Evolutionary conservation across 1,284 basidiomycete species (phyloP).

Genomic region (Stygiomarasmius scandens): DNA sequence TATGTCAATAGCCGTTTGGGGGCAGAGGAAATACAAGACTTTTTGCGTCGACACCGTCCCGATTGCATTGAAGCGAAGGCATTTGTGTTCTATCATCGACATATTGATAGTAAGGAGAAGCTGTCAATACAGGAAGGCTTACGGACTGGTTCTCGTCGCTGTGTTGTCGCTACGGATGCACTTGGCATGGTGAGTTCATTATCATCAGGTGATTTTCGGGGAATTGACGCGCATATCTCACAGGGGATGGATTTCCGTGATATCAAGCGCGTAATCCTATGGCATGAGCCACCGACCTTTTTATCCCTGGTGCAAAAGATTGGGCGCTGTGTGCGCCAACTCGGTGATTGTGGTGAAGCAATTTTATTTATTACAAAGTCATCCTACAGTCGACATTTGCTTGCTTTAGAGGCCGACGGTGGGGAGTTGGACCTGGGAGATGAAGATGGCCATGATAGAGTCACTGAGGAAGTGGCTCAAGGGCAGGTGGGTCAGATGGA

Average conservation of each 20-base stretch:
- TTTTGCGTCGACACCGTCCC: conserved; percentile 13
- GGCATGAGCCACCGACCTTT: conserved; percentile 16
- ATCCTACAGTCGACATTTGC: conserved; percentile 8
- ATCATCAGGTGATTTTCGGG: neutral
- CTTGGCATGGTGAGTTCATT: conserved; percentile 16
- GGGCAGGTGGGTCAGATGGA: neutral
- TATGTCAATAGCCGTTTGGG: conserved; percentile 12
- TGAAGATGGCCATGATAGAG: neutral
- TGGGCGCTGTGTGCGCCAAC: conserved; percentile 14
- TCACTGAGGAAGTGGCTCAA: neutral
- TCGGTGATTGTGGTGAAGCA: conserved; percentile 1
- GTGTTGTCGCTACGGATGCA: conserved; percentile 17
- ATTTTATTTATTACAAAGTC: conserved; percentile 16
- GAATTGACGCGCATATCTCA: too few species aligned
- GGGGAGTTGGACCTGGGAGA: neutral
- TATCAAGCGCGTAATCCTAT: conserved; percentile 15
- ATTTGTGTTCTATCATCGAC: conserved; percentile 21
- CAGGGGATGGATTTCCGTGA: conserved; percentile 19
- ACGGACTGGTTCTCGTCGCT: conserved; percentile 1
- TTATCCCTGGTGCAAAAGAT: conserved; percentile 18
- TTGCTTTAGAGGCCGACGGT: neutral
- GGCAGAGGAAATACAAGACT: conserved; percentile 17
- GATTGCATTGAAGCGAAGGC: neutral
- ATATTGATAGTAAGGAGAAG: conserved; percentile 14
- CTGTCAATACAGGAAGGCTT: conserved; percentile 10